phyloP scores from a whole-genome alignment of 2,329 filamentous ascomycete species.

The Exophiala aquamarina region DNA sequence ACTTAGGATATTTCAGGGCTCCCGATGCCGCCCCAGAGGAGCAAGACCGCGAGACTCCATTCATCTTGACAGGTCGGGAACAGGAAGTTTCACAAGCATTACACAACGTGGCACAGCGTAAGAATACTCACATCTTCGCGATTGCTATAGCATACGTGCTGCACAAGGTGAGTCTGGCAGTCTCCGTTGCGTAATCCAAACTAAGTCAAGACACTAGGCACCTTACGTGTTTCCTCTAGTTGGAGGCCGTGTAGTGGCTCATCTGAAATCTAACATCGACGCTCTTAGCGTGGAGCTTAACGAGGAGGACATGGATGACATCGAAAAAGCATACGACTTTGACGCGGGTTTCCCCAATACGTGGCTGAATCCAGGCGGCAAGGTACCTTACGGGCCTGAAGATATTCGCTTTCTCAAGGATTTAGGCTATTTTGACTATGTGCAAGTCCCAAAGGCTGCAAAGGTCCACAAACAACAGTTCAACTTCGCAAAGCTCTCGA shows the following conservation, averaged over 20 bases:
- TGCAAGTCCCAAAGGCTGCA: constrained; percentile 26
- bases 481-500: too few relatives aligned
- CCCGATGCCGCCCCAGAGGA: background rate
- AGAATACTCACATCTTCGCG: constrained; percentile 26
- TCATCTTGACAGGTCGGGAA: constrained; percentile 8
- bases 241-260: constrained; percentile 54
- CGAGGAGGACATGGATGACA: constrained; percentile 53
- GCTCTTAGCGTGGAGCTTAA: constrained; percentile 53
- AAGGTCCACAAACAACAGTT: too few relatives aligned
- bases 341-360: constrained; percentile 57
- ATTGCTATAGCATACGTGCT: constrained; percentile 52
- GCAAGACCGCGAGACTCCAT: too few relatives aligned
- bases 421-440: too few relatives aligned
- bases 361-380: constrained; percentile 30
- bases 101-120: constrained; percentile 22
- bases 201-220: too few relatives aligned
- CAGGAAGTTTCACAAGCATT: constrained; percentile 23
- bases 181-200: too few relatives aligned
- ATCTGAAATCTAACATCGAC: constrained; percentile 57
- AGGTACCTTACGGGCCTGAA: too few relatives aligned
- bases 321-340: constrained; percentile 55
- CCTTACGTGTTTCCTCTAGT: constrained; percentile 56
- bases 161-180: constrained; percentile 38
- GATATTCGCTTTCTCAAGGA: too few relatives aligned
- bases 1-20: constrained; percentile 34